Conservation (phyloP, 2,329 filamentous ascomycete genomes). For the Pyricularia grisea region DNA sequence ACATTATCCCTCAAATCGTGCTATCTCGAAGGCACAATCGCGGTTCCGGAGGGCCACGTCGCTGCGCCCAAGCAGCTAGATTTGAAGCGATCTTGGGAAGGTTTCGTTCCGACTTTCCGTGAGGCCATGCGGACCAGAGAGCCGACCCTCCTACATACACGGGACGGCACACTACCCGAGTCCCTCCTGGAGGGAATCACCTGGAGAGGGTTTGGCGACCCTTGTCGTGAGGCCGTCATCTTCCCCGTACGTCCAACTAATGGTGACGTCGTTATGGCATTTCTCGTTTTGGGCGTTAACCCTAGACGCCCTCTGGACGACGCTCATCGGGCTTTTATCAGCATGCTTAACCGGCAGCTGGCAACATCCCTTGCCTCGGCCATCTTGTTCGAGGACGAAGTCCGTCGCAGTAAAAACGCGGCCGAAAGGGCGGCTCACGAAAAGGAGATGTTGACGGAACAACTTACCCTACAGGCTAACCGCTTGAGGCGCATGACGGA, state of each 20-base stretch:
- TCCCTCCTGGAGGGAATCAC: constrained; percentile 42
- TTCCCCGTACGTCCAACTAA: constrained; percentile 52
- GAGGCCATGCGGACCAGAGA: constrained; percentile 26
- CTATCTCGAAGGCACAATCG: constrained; percentile 24
- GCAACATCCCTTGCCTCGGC: constrained; percentile 55
- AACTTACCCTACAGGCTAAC: constrained; percentile 24
- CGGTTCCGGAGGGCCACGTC: constrained; percentile 22
- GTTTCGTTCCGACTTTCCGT: constrained; percentile 25
- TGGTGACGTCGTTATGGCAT: constrained; percentile 47
- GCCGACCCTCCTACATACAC: constrained; percentile 19
- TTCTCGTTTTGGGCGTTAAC: constrained; percentile 53
- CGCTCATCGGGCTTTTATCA: constrained; percentile 51
- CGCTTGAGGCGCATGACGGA: constrained; percentile 27
- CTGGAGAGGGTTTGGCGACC: constrained; percentile 45
- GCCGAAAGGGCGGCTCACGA: constrained; percentile 24
- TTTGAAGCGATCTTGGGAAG: constrained; percentile 22
- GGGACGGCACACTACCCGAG: constrained; percentile 38
- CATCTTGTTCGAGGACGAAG: constrained; percentile 57
- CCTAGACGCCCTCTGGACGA: constrained; percentile 54
- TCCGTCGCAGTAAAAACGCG: constrained; percentile 33
- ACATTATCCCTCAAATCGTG: constrained; percentile 26
- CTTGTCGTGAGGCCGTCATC: constrained; percentile 46
- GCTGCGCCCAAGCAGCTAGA: constrained; percentile 24
- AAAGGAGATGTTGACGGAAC: constrained; percentile 21
- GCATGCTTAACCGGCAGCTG: constrained; percentile 33